phyloP scores from a whole-genome alignment of 1,139 yeast species.

The Wickerhamomyces sp. region DNA sequence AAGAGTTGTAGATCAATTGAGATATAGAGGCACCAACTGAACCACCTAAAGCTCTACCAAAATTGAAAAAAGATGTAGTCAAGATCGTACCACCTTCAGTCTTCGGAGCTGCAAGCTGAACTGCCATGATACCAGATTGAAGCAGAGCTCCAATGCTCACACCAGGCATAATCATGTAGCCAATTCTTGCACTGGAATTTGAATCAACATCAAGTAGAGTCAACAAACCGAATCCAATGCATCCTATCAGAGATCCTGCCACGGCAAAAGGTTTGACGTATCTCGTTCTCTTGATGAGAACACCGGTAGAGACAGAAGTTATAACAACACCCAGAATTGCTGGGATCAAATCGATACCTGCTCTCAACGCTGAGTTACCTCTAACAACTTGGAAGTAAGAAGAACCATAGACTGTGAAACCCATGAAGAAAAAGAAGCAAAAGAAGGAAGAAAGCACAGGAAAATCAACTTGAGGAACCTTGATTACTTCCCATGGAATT shows the following conservation, averaged over 20 bases:
- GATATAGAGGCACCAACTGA: slow-evolving; percentile 42
- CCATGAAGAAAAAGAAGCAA: slow-evolving; percentile 41
- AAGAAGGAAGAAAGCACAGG: slow-evolving; percentile 36
- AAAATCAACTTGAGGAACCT: slow-evolving; percentile 18
- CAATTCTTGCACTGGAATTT: slow-evolving; percentile 38
- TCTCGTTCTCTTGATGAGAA: slow-evolving; percentile 41
- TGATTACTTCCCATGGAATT: slow-evolving; percentile 38
- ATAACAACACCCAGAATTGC: slow-evolving; percentile 47
- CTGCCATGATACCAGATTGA: slow-evolving; percentile 47
- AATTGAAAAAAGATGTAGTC: slow-evolving; percentile 44
- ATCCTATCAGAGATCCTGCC: slow-evolving; percentile 37
- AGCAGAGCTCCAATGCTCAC: slow-evolving; percentile 48
- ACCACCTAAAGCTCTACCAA: slow-evolving; percentile 44
- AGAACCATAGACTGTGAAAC: slow-evolving; percentile 39
- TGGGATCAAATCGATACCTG: slow-evolving; percentile 57
- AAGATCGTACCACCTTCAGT: slow-evolving; percentile 45
- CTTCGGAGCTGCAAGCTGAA: slow-evolving; percentile 52
- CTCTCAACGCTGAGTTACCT: slow-evolving; percentile 40
- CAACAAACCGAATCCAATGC: slow-evolving; percentile 50
- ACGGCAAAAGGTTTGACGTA: slow-evolving; percentile 43
- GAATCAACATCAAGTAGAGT: slow-evolving; percentile 37
- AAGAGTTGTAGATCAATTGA: slow-evolving; percentile 40
- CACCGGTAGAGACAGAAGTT: slow-evolving; percentile 42
- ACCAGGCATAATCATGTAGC: slow-evolving; percentile 50
- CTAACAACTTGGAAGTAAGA: slow-evolving; percentile 55